Evolutionary conservation across 352 stramenopile species (phyloP), one percentile per base, ranked within the genome.

Genomic region (Globisporangium alternatum): DNA sequence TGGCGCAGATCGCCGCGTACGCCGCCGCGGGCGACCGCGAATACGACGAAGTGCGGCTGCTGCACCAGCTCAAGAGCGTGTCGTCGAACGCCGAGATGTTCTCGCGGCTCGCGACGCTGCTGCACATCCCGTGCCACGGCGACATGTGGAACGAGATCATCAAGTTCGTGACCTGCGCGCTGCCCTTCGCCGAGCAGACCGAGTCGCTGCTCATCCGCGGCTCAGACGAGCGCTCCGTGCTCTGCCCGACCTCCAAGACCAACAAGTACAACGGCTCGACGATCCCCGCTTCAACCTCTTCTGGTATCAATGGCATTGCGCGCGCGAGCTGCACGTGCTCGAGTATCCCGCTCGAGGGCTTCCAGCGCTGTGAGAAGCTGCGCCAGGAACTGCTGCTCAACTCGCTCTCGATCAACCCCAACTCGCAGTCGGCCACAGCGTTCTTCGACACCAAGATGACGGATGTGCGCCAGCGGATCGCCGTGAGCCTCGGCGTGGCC

Each of bases 251-350:
- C 3, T 73, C 75, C 44, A 90, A 93, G 69, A 91, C 83, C n/a
- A 96, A 97, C 78, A 96, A 91, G 57, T 97, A 97, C 63, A 83
- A 93, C 65, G 83, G 78, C 58, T 93, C 88, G 21, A 94, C 88
- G n/a, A 74, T 95, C 15, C 63, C 60, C 10, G 22, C 55, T 5
- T 8, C 33, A 5, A 10, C 35, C 2, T 75, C 81, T 13, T 79
- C 70, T 51, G 66, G 64, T n/a, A 80, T 60, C 48, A 19, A 7
- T n/a, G 79, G 90, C 56, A 88, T 97, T 56, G 71, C 77, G 13
- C 80, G 89, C 6, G 87, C 80, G 17, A 95, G 84, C 60, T 97
- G 89, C 73, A 97, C 89, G 39, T 93, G 88, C 72, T 95, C 83
- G 51, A 89, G 83, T 55, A 86, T 94, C 57, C 82, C 75, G 7